Evolutionary conservation across 345 rosid genomes (phyloP), one percentile per base, ranked within the genome.

Genomic region (Rhodamnia rubescens): DNA sequence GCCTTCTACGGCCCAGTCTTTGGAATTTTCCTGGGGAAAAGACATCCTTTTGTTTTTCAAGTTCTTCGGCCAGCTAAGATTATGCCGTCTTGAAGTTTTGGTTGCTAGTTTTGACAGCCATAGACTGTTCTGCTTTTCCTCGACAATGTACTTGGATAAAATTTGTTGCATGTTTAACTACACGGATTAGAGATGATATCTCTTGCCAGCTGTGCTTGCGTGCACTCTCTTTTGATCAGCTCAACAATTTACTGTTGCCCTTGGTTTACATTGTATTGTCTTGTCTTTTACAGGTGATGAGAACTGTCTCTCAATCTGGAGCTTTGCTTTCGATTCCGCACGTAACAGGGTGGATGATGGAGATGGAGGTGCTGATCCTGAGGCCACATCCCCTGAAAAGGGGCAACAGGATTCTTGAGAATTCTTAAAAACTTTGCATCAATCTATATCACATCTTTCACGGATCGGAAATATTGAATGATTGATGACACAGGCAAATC

Each of bases 271-370:
- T 69, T 6, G 26, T 36, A 8, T 69, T 69, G 26, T 69, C 78
- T 20, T 2, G 47, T 69, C 80, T 69, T 82, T 32, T 51, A 40
- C 55, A 82, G 83, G 54, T 50, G 83, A 92, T 40, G 97, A 97
- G 82, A 97, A 97, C 86, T 94, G 96, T 36, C 92, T 91, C 21
- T 92, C 96, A 32, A 91, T 97, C 1, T 97, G 99, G 99, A 92
- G 93, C 84, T 97, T 96, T 91, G 90, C 93, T 24, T 88, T 84
- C 26, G 88, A 89, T 52, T 87, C 93, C 9, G 53, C 42, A 12
- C 26, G 82, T 24, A 94, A 91, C 81, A 74, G 85, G 85, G 59
- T 58, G 20, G 50, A 18, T 74, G 82, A 40, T 8, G 82, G 78
- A 85, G 84, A 88, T 55, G 87, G 86, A 18, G 54, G 75, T 58